Evolutionary conservation across 495 filamentous ascomycete species (phyloP).

Genomic region (Neurospora sp.): DNA sequence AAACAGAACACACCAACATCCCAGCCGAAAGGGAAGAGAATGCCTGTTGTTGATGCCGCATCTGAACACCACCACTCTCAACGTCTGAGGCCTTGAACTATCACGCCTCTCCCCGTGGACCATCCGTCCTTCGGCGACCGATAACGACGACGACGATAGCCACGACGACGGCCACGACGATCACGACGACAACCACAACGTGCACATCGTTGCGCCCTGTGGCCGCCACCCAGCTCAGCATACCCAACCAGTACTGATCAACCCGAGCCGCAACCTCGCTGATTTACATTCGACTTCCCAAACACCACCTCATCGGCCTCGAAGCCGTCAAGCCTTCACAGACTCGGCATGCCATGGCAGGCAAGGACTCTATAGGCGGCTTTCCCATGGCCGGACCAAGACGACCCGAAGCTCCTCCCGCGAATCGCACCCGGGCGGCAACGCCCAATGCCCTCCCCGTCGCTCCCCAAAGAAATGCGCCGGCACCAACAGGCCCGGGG

Average conservation of each 20-base stretch:
- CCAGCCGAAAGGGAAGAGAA: conserved; percentile 3
- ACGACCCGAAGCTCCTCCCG: conserved; percentile 5
- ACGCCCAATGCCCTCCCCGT: conserved; percentile 20
- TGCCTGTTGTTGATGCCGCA: conserved; percentile 7
- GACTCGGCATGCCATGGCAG: conserved; percentile 38
- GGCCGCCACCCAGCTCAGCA: neutral
- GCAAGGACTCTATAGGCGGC: conserved; percentile 28
- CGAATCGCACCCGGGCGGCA: conserved; percentile 2
- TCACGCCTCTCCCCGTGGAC: neutral
- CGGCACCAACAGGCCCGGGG: conserved; percentile 13
- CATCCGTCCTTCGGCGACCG: neutral
- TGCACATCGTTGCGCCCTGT: neutral
- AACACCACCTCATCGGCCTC: neutral
- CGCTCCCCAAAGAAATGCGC: conserved; percentile 23
- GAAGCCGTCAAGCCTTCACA: conserved; percentile 4
- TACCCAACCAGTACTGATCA: neutral
- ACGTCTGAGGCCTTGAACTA: neutral
- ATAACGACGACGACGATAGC: neutral
- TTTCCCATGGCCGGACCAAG: conserved; percentile 24
- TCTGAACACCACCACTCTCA: conserved; percentile 2
- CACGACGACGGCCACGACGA: neutral
- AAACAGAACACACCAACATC: neutral
- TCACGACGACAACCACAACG: neutral
- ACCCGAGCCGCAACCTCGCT: neutral
- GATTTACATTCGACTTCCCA: conserved; percentile 1